Evolutionary conservation across 1,284 basidiomycete species (phyloP).

Genomic region (Stygiomarasmius scandens): DNA sequence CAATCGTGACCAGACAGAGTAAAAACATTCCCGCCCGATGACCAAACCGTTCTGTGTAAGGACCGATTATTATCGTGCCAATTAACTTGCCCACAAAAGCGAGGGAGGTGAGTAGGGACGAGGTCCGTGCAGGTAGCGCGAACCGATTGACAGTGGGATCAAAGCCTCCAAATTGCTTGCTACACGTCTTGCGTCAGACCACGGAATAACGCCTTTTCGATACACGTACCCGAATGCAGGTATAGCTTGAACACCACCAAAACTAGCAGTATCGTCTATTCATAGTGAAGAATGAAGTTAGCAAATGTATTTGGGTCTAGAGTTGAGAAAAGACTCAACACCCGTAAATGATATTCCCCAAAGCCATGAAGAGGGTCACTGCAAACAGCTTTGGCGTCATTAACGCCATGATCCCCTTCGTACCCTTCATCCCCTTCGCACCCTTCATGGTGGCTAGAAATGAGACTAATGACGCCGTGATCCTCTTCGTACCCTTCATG

Average conservation of each 20-base stretch:
- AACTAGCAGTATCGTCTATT: slow-evolving; percentile 13
- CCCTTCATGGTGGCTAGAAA: too few species aligned
- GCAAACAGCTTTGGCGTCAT: slow-evolving; percentile 12
- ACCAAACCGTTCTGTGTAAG: slow-evolving; percentile 11
- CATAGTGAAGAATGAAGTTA: not conserved
- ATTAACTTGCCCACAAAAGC: slow-evolving; percentile 13
- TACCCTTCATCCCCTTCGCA: not conserved
- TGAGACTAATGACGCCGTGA: too few species aligned
- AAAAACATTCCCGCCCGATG: slow-evolving; percentile 11
- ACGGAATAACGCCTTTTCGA: not conserved
- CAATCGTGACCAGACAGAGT: slow-evolving; percentile 7
- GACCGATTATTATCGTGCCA: slow-evolving; percentile 13
- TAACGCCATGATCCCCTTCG: not conserved
- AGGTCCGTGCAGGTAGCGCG: slow-evolving; percentile 11
- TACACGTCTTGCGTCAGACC: not conserved
- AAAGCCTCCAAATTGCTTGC: slow-evolving; percentile 14
- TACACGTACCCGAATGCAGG: slow-evolving; percentile 13
- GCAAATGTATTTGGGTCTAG: not conserved
- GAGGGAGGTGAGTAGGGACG: slow-evolving; percentile 11
- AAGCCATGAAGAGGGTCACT: slow-evolving; percentile 10
- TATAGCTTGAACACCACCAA: slow-evolving; percentile 17
- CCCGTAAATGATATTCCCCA: slow-evolving; percentile 15
- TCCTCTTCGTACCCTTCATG: too few species aligned
- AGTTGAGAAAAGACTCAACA: slow-evolving; percentile 4
- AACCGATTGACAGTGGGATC: slow-evolving; percentile 9